These are phyloP conservation scores for Suzukiozyma palmioleophila DNA, from an alignment of 1,139 yeast species.

Conservation along the genomic window DNA sequence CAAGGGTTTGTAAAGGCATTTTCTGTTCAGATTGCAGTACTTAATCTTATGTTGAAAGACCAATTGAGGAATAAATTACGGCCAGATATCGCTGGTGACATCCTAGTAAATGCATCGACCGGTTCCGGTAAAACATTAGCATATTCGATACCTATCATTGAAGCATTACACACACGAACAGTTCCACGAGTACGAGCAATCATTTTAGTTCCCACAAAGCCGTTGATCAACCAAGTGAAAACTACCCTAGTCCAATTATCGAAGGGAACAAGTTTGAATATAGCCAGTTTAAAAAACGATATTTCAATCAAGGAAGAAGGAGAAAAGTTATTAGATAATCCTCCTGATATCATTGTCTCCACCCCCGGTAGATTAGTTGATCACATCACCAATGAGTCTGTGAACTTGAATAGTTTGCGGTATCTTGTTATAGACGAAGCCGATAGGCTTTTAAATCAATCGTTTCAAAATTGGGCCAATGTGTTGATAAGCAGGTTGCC, in stretches of 20 bases:
- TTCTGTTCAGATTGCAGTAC: conserved; percentile 71
- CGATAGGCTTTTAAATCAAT: conserved; percentile 83
- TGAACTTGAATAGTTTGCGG: conserved; percentile 48
- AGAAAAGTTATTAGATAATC: conserved; percentile 34
- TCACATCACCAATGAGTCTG: conserved; percentile 48
- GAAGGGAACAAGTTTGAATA: conserved; percentile 61
- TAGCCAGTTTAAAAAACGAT: conserved; percentile 56
- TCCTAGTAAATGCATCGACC: conserved; percentile 88
- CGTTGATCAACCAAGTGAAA: conserved; percentile 78
- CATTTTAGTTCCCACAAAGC: conserved; percentile 84
- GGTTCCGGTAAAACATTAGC: conserved; percentile 97
- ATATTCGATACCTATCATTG: conserved; percentile 78
- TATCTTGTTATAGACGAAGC: conserved; percentile 92
- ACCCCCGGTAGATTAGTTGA: conserved; percentile 97
- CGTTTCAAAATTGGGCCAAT: conserved; percentile 90
- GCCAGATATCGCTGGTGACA: conserved; percentile 65
- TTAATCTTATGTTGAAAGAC: conserved; percentile 53
- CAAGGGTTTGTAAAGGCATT: conserved; percentile 56
- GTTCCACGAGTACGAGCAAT: conserved; percentile 77
- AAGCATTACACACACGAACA: conserved; percentile 54
- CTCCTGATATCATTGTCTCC: conserved; percentile 75
- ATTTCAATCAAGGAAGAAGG: conserved; percentile 67
- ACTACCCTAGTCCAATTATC: conserved; percentile 56
- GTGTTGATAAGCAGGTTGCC: conserved; percentile 54
- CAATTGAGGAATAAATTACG: conserved; percentile 40